phyloP scores from a whole-genome alignment of 2,329 filamentous ascomycete genomes.

The Orbilia quercus region DNA sequence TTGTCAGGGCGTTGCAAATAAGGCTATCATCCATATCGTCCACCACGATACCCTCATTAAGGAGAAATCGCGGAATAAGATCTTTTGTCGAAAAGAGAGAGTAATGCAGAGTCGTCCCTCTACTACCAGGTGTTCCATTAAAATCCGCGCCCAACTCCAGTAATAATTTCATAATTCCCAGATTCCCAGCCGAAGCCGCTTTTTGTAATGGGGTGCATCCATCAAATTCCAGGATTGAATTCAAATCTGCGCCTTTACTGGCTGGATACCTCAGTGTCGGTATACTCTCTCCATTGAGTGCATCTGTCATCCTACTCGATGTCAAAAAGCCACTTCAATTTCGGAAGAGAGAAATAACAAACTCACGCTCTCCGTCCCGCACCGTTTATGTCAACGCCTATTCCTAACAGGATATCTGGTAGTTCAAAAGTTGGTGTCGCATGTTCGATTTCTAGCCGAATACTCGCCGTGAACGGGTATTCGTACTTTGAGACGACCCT shows the following conservation, averaged over 20 bases:
- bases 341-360: no score
- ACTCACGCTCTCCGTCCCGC: conserved; percentile 27
- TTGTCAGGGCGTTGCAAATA: background rate
- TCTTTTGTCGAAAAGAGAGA: conserved; percentile 3
- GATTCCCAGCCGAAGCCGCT: conserved; percentile 11
- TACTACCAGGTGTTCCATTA: conserved; percentile 4
- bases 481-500: conserved; percentile 6
- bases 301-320: conserved; percentile 11
- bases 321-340: background rate
- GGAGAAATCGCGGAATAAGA: conserved; percentile 1
- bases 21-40: conserved; percentile 23
- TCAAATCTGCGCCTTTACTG: conserved; percentile 13
- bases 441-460: background rate
- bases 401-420: conserved; percentile 13
- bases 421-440: conserved; percentile 10
- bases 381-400: conserved; percentile 31
- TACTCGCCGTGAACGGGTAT: conserved; percentile 11
- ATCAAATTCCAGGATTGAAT: conserved; percentile 6
- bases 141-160: conserved; percentile 20
- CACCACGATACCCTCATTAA: conserved; percentile 8
- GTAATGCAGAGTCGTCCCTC: conserved; percentile 19
- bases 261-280: conserved; percentile 10
- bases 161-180: conserved; percentile 14
- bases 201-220: conserved; percentile 24
- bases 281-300: conserved; percentile 1